Conservation (phyloP, 768 basidiomycete species). For the Ephemerocybe angulata region DNA sequence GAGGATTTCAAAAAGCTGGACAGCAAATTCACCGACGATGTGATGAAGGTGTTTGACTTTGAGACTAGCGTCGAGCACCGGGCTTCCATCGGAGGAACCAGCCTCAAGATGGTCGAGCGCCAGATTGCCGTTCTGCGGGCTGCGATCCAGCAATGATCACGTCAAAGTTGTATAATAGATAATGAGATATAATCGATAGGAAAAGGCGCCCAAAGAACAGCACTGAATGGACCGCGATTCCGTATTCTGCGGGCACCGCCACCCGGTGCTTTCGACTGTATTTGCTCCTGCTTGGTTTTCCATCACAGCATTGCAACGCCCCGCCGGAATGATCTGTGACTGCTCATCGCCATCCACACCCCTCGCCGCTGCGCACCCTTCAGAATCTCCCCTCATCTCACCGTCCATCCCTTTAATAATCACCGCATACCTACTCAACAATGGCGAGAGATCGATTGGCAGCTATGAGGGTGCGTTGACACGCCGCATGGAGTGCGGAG, state of each 20-base stretch:
- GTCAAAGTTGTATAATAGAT: neutral
- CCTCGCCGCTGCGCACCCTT: slow-evolving; percentile 1
- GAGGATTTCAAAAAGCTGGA: slow-evolving; percentile 76
- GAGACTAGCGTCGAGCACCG: slow-evolving; percentile 93
- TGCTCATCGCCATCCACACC: neutral
- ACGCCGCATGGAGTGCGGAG: slow-evolving; percentile 7
- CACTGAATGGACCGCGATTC: too few species aligned
- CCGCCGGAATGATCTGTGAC: neutral
- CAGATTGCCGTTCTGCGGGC: slow-evolving; percentile 78
- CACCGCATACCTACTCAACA: slow-evolving; percentile 5
- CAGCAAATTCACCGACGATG: slow-evolving; percentile 76
- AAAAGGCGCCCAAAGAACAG: too few species aligned
- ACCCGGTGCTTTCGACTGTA: neutral
- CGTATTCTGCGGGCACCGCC: slow-evolving; percentile 1
- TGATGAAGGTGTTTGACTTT: slow-evolving; percentile 86
- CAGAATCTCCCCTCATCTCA: neutral
- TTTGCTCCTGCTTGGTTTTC: slow-evolving; percentile 6
- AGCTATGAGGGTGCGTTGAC: slow-evolving; percentile 66
- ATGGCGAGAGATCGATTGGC: slow-evolving; percentile 93
- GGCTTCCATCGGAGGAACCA: slow-evolving; percentile 89
- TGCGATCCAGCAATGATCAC: slow-evolving; percentile 38
- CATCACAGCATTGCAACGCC: neutral
- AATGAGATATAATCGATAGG: too few species aligned
- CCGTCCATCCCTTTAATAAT: neutral
- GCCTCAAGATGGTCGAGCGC: slow-evolving; percentile 75